phyloP scores from a whole-genome alignment of 768 basidiomycete species.

The Imleria badia region DNA sequence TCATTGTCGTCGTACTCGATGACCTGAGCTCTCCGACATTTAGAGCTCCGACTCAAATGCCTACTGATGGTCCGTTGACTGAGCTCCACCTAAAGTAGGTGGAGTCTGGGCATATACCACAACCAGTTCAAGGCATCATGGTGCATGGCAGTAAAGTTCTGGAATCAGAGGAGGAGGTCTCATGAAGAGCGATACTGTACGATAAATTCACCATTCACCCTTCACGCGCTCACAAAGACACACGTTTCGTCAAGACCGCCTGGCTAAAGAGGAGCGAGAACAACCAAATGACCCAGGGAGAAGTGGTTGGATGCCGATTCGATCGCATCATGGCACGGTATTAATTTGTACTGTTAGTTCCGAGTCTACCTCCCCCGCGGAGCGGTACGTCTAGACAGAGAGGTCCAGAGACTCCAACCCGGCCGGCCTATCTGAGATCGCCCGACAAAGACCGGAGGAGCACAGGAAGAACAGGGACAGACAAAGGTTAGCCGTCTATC shows the following conservation, averaged over 20 bases:
- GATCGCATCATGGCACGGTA: too few relatives aligned
- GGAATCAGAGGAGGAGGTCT: slow-evolving; percentile 84
- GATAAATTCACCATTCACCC: slow-evolving; percentile 12
- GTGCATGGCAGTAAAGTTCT: slow-evolving; percentile 81
- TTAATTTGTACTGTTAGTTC: slow-evolving; percentile 53
- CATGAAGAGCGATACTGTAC: slow-evolving; percentile 61
- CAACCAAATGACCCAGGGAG: slow-evolving; percentile 57
- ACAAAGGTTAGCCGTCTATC: slow-evolving; percentile 47
- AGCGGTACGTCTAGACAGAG: slow-evolving; percentile 63
- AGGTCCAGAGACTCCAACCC: slow-evolving; percentile 89
- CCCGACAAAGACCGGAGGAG: slow-evolving; percentile 73
- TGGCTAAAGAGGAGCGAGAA: slow-evolving; percentile 86
- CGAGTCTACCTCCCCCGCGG: slow-evolving; percentile 63
- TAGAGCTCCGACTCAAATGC: too few relatives aligned
- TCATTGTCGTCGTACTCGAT: slow-evolving; percentile 40
- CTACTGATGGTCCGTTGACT: too few relatives aligned
- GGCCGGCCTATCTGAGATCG: slow-evolving; percentile 80
- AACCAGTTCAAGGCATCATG: slow-evolving; percentile 73
- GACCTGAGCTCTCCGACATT: slow-evolving; percentile 5
- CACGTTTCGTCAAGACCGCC: slow-evolving; percentile 76
- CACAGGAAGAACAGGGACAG: slow-evolving; percentile 67
- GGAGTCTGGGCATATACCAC: slow-evolving; percentile 42
- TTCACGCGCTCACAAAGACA: slow-evolving; percentile 40
- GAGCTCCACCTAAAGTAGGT: slow-evolving; percentile 62
- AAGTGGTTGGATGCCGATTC: slow-evolving; percentile 46